Evolutionary conservation across 2,329 filamentous ascomycete species (phyloP).

Genomic region (Botrytis elliptica): DNA sequence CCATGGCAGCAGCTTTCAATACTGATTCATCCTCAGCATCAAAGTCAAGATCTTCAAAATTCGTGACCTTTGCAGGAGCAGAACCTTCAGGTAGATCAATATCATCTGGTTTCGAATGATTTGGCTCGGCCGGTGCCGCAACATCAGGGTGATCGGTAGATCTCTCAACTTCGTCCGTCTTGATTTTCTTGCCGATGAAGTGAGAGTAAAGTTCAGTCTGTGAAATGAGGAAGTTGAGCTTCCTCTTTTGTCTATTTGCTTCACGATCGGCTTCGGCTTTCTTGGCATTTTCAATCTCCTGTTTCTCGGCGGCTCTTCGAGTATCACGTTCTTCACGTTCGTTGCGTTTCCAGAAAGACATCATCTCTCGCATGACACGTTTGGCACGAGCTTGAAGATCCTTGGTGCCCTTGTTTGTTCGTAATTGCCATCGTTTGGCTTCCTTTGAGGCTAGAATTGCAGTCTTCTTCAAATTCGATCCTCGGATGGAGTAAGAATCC

Average conservation of each 20-base stretch:
- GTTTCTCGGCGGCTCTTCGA: constrained; percentile 88
- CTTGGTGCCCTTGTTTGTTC: constrained; percentile 98
- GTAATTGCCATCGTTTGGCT: constrained; percentile 93
- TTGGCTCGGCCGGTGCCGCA: constrained; percentile 49
- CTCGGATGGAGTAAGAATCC: constrained; percentile 80
- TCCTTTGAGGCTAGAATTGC: constrained; percentile 96
- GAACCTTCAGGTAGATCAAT: constrained; percentile 53
- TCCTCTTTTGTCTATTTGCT: constrained; percentile 94
- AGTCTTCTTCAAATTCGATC: constrained; percentile 97
- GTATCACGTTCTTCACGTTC: constrained; percentile 95
- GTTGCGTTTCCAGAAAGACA: constrained; percentile 98
- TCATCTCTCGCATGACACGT: constrained; percentile 99
- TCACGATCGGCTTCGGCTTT: constrained; percentile 97
- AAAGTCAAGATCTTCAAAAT: constrained; percentile 93
- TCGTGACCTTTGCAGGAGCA: constrained; percentile 72
- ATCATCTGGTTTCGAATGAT: constrained; percentile 39
- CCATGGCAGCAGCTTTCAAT: constrained; percentile 80
- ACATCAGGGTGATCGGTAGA: constrained; percentile 81
- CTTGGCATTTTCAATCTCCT: constrained; percentile 94
- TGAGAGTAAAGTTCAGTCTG: constrained; percentile 99
- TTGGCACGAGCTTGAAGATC: constrained; percentile 96
- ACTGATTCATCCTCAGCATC: constrained; percentile 88
- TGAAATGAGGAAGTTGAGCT: constrained; percentile 98
- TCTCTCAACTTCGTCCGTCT: constrained; percentile 90
- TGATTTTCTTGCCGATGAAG: constrained; percentile 99